Evolutionary conservation across 2,329 filamentous ascomycete genomes (phyloP).

Genomic region (Colletotrichum coccodes): DNA sequence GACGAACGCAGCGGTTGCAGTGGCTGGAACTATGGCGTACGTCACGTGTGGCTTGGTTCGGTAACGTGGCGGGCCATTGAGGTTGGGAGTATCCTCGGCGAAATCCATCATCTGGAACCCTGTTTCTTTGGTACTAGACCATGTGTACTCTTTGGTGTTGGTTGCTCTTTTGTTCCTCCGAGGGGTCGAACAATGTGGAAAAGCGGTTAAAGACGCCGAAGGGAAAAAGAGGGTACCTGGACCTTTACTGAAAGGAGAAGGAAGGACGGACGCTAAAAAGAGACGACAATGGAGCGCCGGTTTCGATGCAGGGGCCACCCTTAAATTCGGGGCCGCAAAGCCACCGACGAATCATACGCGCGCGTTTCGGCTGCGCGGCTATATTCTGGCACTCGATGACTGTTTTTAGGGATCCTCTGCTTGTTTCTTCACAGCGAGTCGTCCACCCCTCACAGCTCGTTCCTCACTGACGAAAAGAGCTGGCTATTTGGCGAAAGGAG

Average conservation of each 20-base stretch:
- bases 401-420: conserved; percentile 1
- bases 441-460: not conserved
- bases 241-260: conserved; percentile 3
- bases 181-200: not conserved
- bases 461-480: not conserved
- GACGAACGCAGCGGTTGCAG: not conserved
- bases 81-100: conserved; percentile 2
- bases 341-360: conserved; percentile 29
- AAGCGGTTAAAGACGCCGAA: not conserved
- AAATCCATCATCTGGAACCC: not conserved
- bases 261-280: conserved; percentile 19
- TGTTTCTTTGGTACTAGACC: not conserved
- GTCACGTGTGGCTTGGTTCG: conserved; percentile 28
- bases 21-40: conserved; percentile 28
- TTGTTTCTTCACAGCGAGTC: conserved; percentile 15
- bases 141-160: not conserved
- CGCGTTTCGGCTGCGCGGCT: conserved; percentile 32
- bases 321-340: not conserved
- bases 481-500: not conserved
- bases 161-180: not conserved
- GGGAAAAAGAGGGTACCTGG: not conserved
- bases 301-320: conserved; percentile 20
- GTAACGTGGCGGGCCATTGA: not conserved
- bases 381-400: conserved; percentile 24
- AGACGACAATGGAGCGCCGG: not conserved